Evolutionary conservation across 306 rosid genomes (phyloP).

Genomic region (Cucurbita maxima): DNA sequence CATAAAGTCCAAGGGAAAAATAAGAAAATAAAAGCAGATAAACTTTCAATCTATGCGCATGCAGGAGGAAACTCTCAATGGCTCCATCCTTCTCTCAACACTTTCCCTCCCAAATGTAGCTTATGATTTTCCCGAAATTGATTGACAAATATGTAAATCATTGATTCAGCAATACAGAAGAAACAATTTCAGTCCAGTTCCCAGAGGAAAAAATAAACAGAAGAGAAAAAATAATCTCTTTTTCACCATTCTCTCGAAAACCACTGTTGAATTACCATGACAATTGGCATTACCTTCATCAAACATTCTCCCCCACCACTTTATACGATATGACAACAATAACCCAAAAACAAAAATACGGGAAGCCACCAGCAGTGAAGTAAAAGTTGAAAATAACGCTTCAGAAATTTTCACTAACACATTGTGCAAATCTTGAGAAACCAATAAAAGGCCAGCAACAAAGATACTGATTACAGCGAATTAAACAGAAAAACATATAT

Average conservation of each 20-base stretch:
- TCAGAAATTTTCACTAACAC: neutral
- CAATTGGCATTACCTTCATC: neutral
- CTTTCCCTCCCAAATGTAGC: neutral
- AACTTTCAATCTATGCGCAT: neutral
- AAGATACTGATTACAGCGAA: neutral
- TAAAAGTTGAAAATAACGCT: neutral
- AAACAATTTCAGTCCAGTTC: neutral
- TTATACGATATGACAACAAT: neutral
- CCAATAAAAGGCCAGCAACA: neutral
- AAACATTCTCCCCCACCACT: neutral
- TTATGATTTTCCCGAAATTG: neutral
- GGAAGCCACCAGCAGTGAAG: neutral
- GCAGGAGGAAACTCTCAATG: neutral
- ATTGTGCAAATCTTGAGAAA: constrained; percentile 1
- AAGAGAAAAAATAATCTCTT: neutral
- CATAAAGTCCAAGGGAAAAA: neutral
- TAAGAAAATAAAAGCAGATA: neutral
- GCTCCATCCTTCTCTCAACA: neutral
- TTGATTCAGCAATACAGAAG: neutral
- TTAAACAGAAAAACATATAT: neutral
- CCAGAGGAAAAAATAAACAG: neutral
- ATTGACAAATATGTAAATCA: neutral
- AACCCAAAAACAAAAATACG: neutral
- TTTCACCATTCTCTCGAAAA: neutral
- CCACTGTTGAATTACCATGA: neutral